These are phyloP conservation scores for Serendipita sp. DNA, from an alignment of 768 basidiomycete genomes.

Conservation along the genomic window DNA sequence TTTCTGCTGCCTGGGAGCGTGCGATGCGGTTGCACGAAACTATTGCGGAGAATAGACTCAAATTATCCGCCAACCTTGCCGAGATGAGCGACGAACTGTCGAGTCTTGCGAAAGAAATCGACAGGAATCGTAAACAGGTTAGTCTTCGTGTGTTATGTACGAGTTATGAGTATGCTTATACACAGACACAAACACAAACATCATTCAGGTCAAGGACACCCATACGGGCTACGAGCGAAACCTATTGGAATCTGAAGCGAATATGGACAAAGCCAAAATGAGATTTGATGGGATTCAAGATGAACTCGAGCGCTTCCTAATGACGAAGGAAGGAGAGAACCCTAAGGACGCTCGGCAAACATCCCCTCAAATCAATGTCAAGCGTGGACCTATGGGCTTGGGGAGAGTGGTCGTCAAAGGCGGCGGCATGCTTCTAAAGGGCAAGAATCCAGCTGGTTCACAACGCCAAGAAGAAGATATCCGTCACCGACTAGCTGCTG, in stretches of 20 bases:
- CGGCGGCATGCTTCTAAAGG: conserved; percentile 66
- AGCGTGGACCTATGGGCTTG: conserved; percentile 62
- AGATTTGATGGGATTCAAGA: conserved; percentile 82
- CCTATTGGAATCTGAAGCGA: conserved; percentile 69
- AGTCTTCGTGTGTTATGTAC: conserved; percentile 9
- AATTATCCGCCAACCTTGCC: conserved; percentile 71
- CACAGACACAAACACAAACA: neutral
- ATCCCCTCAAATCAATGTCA: conserved; percentile 30
- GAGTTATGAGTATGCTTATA: neutral
- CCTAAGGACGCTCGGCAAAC: conserved; percentile 63
- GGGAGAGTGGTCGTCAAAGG: conserved; percentile 89
- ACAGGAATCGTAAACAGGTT: conserved; percentile 83
- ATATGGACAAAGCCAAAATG: conserved; percentile 76
- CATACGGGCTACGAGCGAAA: conserved; percentile 75
- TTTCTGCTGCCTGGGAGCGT: conserved; percentile 76
- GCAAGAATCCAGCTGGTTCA: conserved; percentile 81
- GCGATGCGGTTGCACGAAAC: conserved; percentile 78
- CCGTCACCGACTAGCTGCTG: conserved; percentile 62
- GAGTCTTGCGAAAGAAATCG: conserved; percentile 75
- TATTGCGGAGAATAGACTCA: conserved; percentile 76
- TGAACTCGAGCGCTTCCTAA: conserved; percentile 78
- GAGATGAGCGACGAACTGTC: conserved; percentile 96
- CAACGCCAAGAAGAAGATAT: conserved; percentile 93
- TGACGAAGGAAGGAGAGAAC: conserved; percentile 92
- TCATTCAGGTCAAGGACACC: conserved; percentile 68